Percentiles rank a stretch among this genome's conserved stretches.
phyloP scores from a whole-genome alignment of 129 eudicot species.

The Daucus carota region DH1_v3.0 NC_030386.2:30569001-30569500 shows the following conservation, averaged over 20 bases:
- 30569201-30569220: conserved; percentile 75
- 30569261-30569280: conserved; percentile 86
- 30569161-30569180: conserved; percentile 81
- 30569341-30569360: neutral
- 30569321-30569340: neutral
- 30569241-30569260: conserved; percentile 70
- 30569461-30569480: no score
- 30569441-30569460: no score
- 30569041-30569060: conserved; percentile 48
- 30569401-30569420: neutral
- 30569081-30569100: neutral
- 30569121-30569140: conserved; percentile 28
- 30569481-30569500: no score
- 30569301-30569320: conserved; percentile 27
- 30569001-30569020: no score
- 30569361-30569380: no score
- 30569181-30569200: conserved; percentile 93
- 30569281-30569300: conserved; percentile 98
- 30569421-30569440: neutral
- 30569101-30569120: conserved; percentile 26
- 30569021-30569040: neutral
- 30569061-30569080: conserved; percentile 6
- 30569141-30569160: conserved; percentile 47
- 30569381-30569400: no score
- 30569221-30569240: conserved; percentile 67